Base-by-base conservation (phyloP, 345 rosid species). In the Salix udensis region DNA sequence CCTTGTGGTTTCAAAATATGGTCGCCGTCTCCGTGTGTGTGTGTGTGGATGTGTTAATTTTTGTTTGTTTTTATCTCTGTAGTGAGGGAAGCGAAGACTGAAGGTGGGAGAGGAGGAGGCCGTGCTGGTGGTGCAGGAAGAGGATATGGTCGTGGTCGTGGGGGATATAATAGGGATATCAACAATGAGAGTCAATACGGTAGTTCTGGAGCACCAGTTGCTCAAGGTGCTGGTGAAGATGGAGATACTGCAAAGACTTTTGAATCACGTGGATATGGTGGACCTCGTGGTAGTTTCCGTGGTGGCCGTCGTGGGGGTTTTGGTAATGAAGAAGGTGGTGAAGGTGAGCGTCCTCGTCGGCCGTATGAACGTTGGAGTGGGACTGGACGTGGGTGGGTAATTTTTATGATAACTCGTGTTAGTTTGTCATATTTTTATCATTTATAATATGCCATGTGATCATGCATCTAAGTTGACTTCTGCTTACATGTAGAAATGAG, bases 371-470 rank as follows among this genome's bases (percentile, higher is more conserved):
- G 79, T 9, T 79, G 72, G 30, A 80, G 83, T 66, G 83, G 83
- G 23, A 76, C 83, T 39, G 83, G 83, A 28, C 79, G 73, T n/a
- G 79, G 83, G 83, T 80, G 42, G 30, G 71, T 70, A 24, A 58
- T 75, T 23, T 39, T 36, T 37, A 15, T 1, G n/a, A 24, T 46
- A 46, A 4, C 14, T 46, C 14, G 50, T 46, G 5, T 46, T 46
- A 12, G 18, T 44, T 44, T 58, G 26, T 53, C 60, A 26, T 60
- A 14, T 30, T 61, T 61, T 42, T 70, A 21, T 42, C 52, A 26
- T 30, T 14, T 26, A 28, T 18, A 13, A 11, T 53, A 23, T 14
- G 4, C 4, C 19, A 5, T 77, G 13, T 71, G 52, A 9, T 23
- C 19, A 39, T 53, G 19, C 30, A 65, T 36, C 14, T 19, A 65